These are phyloP conservation scores for Wickerhamiella qilinensis DNA, from an alignment of 805 yeast genomes.

Conservation along the genomic window DNA sequence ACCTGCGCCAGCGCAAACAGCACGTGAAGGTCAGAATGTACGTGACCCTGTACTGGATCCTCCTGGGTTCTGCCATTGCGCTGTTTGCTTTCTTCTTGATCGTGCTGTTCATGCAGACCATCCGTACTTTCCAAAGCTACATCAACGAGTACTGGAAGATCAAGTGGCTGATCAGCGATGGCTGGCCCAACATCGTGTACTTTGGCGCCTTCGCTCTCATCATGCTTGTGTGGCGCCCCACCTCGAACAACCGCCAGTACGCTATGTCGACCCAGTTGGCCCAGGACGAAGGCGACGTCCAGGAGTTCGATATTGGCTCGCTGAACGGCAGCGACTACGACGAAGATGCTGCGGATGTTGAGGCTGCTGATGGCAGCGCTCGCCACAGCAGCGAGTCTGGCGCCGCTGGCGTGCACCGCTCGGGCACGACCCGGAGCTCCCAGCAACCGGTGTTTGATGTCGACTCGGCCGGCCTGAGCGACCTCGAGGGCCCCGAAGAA, in stretches of 20 bases:
- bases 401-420: constrained; percentile 1
- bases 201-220: constrained; percentile 68
- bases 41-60: constrained; percentile 55
- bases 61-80: constrained; percentile 54
- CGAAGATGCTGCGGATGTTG: constrained; percentile 16
- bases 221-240: constrained; percentile 94
- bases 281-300: constrained; percentile 58
- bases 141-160: constrained; percentile 85
- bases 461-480: constrained; percentile 8
- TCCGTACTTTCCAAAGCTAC: constrained; percentile 58
- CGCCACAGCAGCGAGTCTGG: not conserved
- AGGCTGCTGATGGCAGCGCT: not conserved
- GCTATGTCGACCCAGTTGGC: constrained; percentile 82
- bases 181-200: constrained; percentile 89
- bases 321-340: constrained; percentile 27
- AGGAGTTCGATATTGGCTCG: constrained; percentile 48
- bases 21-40: constrained; percentile 81
- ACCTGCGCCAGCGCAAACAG: constrained; percentile 73
- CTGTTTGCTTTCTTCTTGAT: constrained; percentile 56
- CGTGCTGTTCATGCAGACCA: constrained; percentile 52
- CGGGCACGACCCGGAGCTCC: constrained; percentile 1
- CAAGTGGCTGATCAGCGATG: constrained; percentile 73
- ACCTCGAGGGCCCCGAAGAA: constrained; percentile 10
- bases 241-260: constrained; percentile 83
- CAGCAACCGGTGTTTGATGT: constrained; percentile 10